Base-by-base conservation (phyloP, 768 basidiomycete species). In the Lentinula guzmanii region DNA sequence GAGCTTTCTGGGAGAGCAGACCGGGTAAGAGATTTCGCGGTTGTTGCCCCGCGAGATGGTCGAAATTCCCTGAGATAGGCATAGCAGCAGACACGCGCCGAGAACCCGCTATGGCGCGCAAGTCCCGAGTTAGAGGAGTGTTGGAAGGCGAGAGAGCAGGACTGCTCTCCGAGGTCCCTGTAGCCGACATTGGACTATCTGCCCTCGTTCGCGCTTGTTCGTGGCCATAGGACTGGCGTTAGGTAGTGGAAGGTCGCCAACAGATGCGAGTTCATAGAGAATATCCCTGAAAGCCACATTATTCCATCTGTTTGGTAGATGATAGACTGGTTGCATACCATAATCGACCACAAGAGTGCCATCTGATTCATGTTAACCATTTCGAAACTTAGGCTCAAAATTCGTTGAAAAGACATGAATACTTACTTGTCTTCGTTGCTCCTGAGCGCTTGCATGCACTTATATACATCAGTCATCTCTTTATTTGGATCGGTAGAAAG, bases 241-340 rank as follows among this genome's bases (percentile, higher is more conserved):
- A 1, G 89, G 89, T 5, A 90, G 76, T 0, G 87, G 89, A 0
- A 90, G 76, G 24, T 90, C 86, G 2, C 89, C 87, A 4, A 85
- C 87, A 0, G 80, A 85, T 3, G 89, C 86, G 1, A 91, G 75
- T 64, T 91, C 87, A 64, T 84, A 89, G 18, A 90, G 72, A 45
- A 91, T 81, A 65, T 90, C 87, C 87, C 89, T 89, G 62, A 10
- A 50, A 8, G 35, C 1, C 16, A 16, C 4, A 10, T 51, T 35
- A 11, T 28, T 28, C 53, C 10, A 21, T 58, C 8, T 16, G 2
- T 37, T 35, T 57, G 9, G 7, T 8, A 18, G 18, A 8, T 9
- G 9, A 35, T 51, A 45, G 13, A 21, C n/a, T 0, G 24, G 31
- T 4, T 37, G n/a, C 4, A 55, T 43, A 64, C 63, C 65, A 64